A percentile compares a stretch with the other conserved stretches of the same genome.
Conservation (phyloP, 1,139 yeast species). For the Sugiyamaella novakii region DNA sequence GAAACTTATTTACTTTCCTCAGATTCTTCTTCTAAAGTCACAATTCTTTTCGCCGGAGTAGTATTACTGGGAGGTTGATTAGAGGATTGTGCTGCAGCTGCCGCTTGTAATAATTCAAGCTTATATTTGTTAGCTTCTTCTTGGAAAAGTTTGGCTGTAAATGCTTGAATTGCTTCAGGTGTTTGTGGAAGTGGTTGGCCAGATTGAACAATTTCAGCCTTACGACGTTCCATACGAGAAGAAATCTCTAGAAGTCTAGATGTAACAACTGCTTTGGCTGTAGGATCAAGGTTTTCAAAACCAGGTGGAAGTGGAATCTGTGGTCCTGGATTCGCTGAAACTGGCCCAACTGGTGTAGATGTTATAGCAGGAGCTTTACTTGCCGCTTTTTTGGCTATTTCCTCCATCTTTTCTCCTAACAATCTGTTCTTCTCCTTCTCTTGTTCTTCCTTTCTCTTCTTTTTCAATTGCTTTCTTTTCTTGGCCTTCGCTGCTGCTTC, state of each 20-base stretch:
- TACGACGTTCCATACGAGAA: constrained; percentile 20
- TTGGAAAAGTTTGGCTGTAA: constrained; percentile 17
- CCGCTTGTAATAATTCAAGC: constrained; percentile 14
- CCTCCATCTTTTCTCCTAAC: constrained; percentile 23
- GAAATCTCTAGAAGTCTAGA: constrained; percentile 20
- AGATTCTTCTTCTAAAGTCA: constrained; percentile 26
- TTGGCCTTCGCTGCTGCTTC: constrained; percentile 34
- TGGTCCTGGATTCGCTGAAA: constrained; percentile 16
- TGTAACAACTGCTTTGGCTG: constrained; percentile 19
- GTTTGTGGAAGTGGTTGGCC: constrained; percentile 23
- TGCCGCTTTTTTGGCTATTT: constrained; percentile 2
- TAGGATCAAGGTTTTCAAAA: constrained; percentile 18
- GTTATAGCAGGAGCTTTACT: constrained; percentile 3
- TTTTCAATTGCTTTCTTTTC: constrained; percentile 22
- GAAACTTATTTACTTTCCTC: constrained; percentile 15
- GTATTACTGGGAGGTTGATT: neutral
- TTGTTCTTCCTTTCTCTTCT: constrained; percentile 20
- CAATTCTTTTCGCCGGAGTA: constrained; percentile 15
- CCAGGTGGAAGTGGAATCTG: constrained; percentile 10
- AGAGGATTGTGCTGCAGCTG: constrained; percentile 5
- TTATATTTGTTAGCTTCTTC: constrained; percentile 13
- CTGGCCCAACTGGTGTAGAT: constrained; percentile 8
- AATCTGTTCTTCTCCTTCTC: constrained; percentile 22
- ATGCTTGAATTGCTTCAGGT: constrained; percentile 16
- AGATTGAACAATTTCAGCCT: constrained; percentile 18